These are phyloP conservation scores for Ailanthus altissimus DNA, from an alignment of 345 rosid species.

Conservation along the genomic window DNA sequence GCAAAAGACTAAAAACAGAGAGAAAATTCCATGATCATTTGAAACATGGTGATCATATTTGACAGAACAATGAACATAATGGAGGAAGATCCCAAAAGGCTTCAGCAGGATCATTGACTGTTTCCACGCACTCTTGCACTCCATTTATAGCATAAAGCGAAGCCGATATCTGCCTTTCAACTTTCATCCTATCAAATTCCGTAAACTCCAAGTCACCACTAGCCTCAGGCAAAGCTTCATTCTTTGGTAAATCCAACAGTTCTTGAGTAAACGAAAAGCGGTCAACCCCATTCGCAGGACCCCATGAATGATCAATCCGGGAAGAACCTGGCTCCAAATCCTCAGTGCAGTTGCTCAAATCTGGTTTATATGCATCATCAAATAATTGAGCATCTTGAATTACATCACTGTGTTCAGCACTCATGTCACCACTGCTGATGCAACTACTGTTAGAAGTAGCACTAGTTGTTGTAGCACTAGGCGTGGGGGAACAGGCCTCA, in stretches of 20 bases:
- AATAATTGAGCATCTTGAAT: slow-evolving; percentile 33
- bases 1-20: neutral
- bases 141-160: slow-evolving; percentile 71
- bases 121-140: slow-evolving; percentile 61
- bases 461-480: neutral
- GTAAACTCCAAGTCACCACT: slow-evolving; percentile 36
- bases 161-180: slow-evolving; percentile 74
- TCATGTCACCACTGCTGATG: slow-evolving; percentile 21
- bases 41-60: slow-evolving; percentile 17
- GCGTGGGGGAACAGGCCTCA: slow-evolving; percentile 27
- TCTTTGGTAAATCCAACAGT: slow-evolving; percentile 44
- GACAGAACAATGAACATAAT: slow-evolving; percentile 41
- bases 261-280: slow-evolving; percentile 49
- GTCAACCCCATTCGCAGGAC: slow-evolving; percentile 37
- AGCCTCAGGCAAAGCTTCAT: slow-evolving; percentile 21
- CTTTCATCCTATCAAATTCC: slow-evolving; percentile 68
- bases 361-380: slow-evolving; percentile 64
- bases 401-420: slow-evolving; percentile 13
- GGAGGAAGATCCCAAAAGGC: slow-evolving; percentile 79
- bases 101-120: slow-evolving; percentile 49
- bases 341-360: slow-evolving; percentile 47
- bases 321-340: slow-evolving; percentile 32
- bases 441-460: slow-evolving; percentile 16
- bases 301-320: slow-evolving; percentile 34
- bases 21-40: neutral